Base-by-base conservation (phyloP, 2,329 filamentous ascomycete species). In the Colletotrichum tropicale region DNA sequence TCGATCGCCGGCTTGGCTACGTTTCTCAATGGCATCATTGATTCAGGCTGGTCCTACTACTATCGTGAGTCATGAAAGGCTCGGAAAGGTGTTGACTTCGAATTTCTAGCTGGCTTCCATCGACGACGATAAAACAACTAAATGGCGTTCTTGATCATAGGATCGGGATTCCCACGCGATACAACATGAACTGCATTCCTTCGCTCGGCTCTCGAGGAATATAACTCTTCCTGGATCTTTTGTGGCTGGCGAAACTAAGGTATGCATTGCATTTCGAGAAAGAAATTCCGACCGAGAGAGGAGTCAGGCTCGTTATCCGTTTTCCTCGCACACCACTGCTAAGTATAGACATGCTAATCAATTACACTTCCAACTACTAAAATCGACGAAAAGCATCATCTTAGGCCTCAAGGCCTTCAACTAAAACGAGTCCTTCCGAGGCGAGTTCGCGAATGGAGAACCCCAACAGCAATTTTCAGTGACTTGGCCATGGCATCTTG, bases 11-110 rank as follows among this genome's bases (percentile, higher is more conserved):
- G 56, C 38, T 58, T 66, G 15, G 64, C 65, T 8, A 7, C 30
- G 13, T 36, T 66, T n/a, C 30, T 70, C 26, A 62, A 76, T 64
- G 58, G 34, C 48, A 66, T 77, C 32, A 65, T 76, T 18, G 64
- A 71, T 56, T 56, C 36, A 32, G 26, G 48, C 43, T 52, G 43
- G 43, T 52, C n/a, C n/a, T 21, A 67, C 18, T 52, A 43, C 36
- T 34, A 8, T 5, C 18, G 58, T 21, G 58, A 9, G 1, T 7
- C 2, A 61, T 26, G 58, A 4, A 21, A 32, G 58, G 18, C 2
- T 3, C 8, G 58, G 1, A n/a, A n/a, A 16, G 26, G 58, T 0
- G 26, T 34, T 34, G 58, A 34, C 18, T 32, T 26, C 0, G 4
- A 30, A 26, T 30, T 34, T 61, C 12, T 9, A 34, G 26, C 21